Percentiles rank a stretch among this genome's conserved stretches.
phyloP scores from a whole-genome alignment of 352 stramenopile genomes.

The Blastocystis hominis region DNA sequence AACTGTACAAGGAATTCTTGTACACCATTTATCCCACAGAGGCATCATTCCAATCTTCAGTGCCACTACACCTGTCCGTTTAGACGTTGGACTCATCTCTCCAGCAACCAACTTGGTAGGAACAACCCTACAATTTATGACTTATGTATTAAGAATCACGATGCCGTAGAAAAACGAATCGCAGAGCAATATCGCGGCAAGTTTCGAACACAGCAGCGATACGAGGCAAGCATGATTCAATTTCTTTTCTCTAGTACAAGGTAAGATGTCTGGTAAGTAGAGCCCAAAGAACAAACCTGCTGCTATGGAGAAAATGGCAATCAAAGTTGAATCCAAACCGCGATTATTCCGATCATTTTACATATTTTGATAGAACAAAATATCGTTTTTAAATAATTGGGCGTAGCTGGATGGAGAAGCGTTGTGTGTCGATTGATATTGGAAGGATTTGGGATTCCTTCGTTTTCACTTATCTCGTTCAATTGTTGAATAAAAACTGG shows the following conservation, averaged over 20 bases:
- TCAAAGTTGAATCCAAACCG: too few species aligned
- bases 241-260: neutral
- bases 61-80: conserved; percentile 75
- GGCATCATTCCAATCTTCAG: conserved; percentile 98
- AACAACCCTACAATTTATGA: neutral
- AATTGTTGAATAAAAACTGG: neutral
- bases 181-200: neutral
- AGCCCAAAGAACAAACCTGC: too few species aligned
- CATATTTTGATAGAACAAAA: too few species aligned
- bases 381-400: too few species aligned
- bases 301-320: too few species aligned
- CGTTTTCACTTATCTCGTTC: neutral
- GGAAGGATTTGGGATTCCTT: neutral
- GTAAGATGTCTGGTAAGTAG: too few species aligned
- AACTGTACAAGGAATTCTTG: conserved; percentile 87
- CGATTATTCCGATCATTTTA: too few species aligned
- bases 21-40: conserved; percentile 92
- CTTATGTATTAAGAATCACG: neutral
- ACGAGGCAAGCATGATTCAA: neutral
- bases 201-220: neutral
- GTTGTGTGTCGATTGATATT: neutral
- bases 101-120: neutral
- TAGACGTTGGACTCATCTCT: conserved; percentile 68
- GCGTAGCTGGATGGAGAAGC: neutral
- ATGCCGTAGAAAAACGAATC: neutral